Percentiles rank a stretch among this genome's conserved stretches.
phyloP scores from a whole-genome alignment of 345 rosid genomes.

The Pseudoturritis turrita region DNA sequence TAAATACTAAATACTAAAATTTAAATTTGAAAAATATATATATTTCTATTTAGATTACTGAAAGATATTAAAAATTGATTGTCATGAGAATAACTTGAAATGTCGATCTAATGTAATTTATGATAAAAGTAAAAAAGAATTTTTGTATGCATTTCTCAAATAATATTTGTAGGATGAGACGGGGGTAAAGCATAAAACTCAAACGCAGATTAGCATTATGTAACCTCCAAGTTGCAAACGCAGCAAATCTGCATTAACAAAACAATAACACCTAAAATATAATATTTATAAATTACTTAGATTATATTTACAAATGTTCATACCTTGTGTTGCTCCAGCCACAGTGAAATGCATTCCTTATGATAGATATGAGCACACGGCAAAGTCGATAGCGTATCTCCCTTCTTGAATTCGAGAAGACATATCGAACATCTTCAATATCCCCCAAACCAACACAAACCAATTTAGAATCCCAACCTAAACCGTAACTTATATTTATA shows the following conservation, averaged over 20 bases:
- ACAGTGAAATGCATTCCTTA: not conserved
- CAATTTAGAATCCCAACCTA: not conserved
- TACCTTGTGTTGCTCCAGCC: not conserved
- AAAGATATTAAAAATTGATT: no score
- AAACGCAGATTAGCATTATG: not conserved
- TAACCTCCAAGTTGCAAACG: constrained; percentile 7
- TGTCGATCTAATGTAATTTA: no score
- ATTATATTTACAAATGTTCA: not conserved
- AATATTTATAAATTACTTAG: not conserved
- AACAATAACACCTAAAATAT: not conserved
- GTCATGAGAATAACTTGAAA: no score
- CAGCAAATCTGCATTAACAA: constrained; percentile 2
- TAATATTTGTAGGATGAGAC: no score
- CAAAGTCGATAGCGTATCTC: not conserved
- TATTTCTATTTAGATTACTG: no score
- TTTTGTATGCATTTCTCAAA: no score
- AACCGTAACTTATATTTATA: not conserved
- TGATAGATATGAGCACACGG: constrained; percentile 8
- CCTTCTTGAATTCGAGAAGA: not conserved
- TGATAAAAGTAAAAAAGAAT: no score
- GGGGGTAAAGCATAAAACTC: not conserved
- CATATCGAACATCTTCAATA: constrained; percentile 9
- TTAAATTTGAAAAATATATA: no score
- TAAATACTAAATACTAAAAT: no score
- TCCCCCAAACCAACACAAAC: not conserved